Conservation (phyloP, 1,139 yeast species). For the Schwanniomyces etchellsii region DNA sequence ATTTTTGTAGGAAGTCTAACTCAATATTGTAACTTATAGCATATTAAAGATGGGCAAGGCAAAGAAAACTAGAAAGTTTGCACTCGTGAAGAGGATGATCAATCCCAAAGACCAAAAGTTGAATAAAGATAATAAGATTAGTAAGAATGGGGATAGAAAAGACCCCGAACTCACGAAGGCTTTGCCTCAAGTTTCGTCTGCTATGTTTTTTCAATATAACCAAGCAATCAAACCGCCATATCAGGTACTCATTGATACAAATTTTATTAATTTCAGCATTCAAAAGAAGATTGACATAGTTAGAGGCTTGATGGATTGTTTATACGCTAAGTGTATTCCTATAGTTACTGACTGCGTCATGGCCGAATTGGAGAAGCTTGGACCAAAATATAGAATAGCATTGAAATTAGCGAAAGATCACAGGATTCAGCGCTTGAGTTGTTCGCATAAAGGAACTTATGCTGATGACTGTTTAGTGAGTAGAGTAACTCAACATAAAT, state of each 20-base stretch:
- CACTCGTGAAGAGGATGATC: slow-evolving; percentile 79
- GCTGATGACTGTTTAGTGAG: slow-evolving; percentile 97
- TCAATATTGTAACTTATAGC: no score
- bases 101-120: slow-evolving; percentile 68
- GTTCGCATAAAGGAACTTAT: slow-evolving; percentile 92
- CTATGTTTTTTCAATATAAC: slow-evolving; percentile 90
- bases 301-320: slow-evolving; percentile 92
- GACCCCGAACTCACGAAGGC: slow-evolving; percentile 81
- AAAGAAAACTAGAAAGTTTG: slow-evolving; percentile 90
- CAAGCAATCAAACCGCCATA: slow-evolving; percentile 95
- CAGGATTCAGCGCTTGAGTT: slow-evolving; percentile 76
- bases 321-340: slow-evolving; percentile 93
- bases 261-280: slow-evolving; percentile 91
- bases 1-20: no score
- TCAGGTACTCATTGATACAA: slow-evolving; percentile 91
- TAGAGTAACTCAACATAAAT: slow-evolving; percentile 91
- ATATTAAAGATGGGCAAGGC: slow-evolving; percentile 98
- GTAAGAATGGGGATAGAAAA: slow-evolving; percentile 9
- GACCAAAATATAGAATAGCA: slow-evolving; percentile 92
- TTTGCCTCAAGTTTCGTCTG: slow-evolving; percentile 93
- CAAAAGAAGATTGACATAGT: slow-evolving; percentile 92
- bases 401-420: slow-evolving; percentile 90
- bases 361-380: slow-evolving; percentile 95
- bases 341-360: slow-evolving; percentile 94
- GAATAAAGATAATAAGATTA: slow-evolving; percentile 28